Base-by-base conservation (phyloP, 768 basidiomycete species). In the Leucocoprinus sp. region DNA sequence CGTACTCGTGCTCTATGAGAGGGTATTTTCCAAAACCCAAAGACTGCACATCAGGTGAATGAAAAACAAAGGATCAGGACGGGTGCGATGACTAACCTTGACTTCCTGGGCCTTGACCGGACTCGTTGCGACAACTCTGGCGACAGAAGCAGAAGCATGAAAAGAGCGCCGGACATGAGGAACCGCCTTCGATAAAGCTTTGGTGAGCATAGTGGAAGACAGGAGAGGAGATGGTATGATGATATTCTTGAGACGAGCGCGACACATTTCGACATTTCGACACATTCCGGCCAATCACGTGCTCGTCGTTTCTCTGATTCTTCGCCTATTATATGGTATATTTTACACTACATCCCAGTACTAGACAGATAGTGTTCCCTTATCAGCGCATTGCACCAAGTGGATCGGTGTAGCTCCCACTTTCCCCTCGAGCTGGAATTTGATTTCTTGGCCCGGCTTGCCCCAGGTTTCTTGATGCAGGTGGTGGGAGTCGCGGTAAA, bases 1-100 rank as follows among this genome's bases (percentile, higher is more conserved):
- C 95, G 64, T 92, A 98, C 64, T 97, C 93, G 62, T 99, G 96
- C 62, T 99, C 96, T 55, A 99, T 93, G 51, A 99, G 72, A 15
- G 95, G 91, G 63, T 98, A 99, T 61, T 93, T 90, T 40, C 85
- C 88, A 31, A 81, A 84, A 37, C 81, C 75, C 82, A 81, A 84
- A 28, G 80, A 79, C 80, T 86, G 51, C 34, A 55, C 35, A 34
- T 45, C 44, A 53, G 43, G 53, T 34, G n/a, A 45, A 50, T 52
- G 19, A 52, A 46, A 51, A 48, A 43, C 37, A 45, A 41, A 45
- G 24, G 39, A 50, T 50, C 26, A 44, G 26, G 42, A 31, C 35
- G 40, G 47, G 27, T 37, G 46, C 37, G 28, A 64, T 40, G 39
- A 29, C 64, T 12, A 60, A 90, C 89, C 72, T 82, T 74, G 62